Evolutionary conservation across 2,329 filamentous ascomycete species (phyloP).

Genomic region (Geoglossum cookeanum): DNA sequence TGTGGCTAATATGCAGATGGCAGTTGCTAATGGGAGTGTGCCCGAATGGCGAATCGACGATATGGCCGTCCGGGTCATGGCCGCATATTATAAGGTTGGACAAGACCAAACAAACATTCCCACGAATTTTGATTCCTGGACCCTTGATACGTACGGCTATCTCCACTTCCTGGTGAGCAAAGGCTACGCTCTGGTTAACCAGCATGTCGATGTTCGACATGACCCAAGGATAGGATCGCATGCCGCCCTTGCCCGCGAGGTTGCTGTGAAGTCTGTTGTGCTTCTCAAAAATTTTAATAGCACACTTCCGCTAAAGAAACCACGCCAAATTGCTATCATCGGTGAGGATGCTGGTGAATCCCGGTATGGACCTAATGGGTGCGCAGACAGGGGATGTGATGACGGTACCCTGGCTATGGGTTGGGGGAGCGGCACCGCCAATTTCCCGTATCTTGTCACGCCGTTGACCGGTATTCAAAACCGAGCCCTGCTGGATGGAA

Average conservation of each 20-base stretch:
- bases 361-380: constrained; percentile 59
- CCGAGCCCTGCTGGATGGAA: constrained; percentile 29
- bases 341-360: constrained; percentile 71
- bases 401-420: constrained; percentile 48
- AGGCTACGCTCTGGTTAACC: constrained; percentile 50
- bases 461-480: constrained; percentile 51
- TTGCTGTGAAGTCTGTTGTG: constrained; percentile 65
- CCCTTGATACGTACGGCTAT: constrained; percentile 52
- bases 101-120: constrained; percentile 31
- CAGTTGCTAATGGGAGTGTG: constrained; percentile 74
- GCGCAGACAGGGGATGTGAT: constrained; percentile 44
- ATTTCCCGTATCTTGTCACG: constrained; percentile 46
- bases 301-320: constrained; percentile 56
- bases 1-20: constrained; percentile 15
- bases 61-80: constrained; percentile 68
- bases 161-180: constrained; percentile 42
- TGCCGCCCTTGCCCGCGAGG: constrained; percentile 49
- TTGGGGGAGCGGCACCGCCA: constrained; percentile 42
- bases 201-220: constrained; percentile 64
- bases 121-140: constrained; percentile 85
- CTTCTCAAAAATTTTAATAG: constrained; percentile 67
- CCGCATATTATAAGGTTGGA: constrained; percentile 44
- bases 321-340: constrained; percentile 57
- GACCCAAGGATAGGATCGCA: constrained; percentile 32
- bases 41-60: constrained; percentile 79